A percentile compares a stretch with the other conserved stretches of the same genome.
Conservation (phyloP, 2,329 filamentous ascomycete species). For the Paradendryphiella salina region DNA sequence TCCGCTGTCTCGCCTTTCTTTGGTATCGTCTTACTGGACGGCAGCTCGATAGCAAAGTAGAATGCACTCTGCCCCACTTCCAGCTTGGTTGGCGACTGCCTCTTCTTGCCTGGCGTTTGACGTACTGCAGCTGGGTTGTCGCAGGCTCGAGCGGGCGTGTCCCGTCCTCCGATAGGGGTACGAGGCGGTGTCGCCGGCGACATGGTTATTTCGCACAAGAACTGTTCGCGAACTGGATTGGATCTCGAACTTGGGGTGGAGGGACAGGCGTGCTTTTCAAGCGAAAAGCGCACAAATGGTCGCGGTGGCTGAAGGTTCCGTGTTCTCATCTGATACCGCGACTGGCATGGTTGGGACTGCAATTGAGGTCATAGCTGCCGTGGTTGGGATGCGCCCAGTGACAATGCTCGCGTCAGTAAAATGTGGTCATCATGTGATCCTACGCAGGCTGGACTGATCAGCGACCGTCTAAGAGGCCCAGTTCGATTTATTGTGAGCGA, state of each 20-base stretch:
- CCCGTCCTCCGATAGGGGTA: conserved; percentile 14
- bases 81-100: conserved; percentile 8
- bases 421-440: conserved; percentile 17
- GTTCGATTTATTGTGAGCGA: not conserved
- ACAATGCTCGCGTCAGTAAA: conserved; percentile 8
- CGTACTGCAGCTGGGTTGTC: conserved; percentile 6
- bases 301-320: conserved; percentile 9
- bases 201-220: conserved; percentile 24
- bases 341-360: conserved; percentile 3
- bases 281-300: conserved; percentile 6
- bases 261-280: conserved; percentile 4
- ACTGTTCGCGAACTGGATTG: conserved; percentile 20
- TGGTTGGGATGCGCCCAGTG: not conserved
- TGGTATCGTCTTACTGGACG: conserved; percentile 18
- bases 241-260: not conserved
- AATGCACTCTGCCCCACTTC: conserved; percentile 27
- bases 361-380: conserved; percentile 6
- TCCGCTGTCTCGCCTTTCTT: conserved; percentile 12
- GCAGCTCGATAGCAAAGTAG: conserved; percentile 27
- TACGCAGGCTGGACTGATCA: not conserved
- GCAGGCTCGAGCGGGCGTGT: conserved; percentile 1
- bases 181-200: conserved; percentile 21
- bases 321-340: conserved; percentile 9
- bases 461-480: conserved; percentile 1
- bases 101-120: not conserved